Base-by-base conservation (phyloP, 805 yeast genomes). In the Ogataea methylovora region DNA sequence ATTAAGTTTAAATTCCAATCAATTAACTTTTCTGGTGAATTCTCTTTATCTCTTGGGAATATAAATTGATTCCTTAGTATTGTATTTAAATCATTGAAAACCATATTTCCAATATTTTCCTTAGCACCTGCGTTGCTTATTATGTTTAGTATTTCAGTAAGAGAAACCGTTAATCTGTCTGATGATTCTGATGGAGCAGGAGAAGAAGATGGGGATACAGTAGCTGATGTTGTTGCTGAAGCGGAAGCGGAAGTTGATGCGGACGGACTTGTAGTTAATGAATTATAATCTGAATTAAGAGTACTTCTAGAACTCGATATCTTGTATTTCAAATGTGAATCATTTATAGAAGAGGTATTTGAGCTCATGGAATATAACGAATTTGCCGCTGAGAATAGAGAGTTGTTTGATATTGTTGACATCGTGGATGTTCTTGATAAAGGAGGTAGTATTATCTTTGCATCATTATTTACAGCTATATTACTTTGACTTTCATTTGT, bases 1-100 rank as follows among this genome's bases (percentile, higher is more conserved):
- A 74, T 63, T 28, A 70, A 66, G 42, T 71, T 71, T 33, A 71
- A 54, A 44, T 69, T 69, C 76, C 76, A 71, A 45, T 70, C 76
- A 10, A 71, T 58, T 11, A 71, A 49, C 13, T 59, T 50, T 41
- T 68, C 73, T 5, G 52, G 48, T 13, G 21, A 62, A 60, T 33
- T 30, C 6, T 26, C 11, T 5, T 26, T 24, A 17, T 14, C 12
- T 13, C 32, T 34, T 21, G 8, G 3, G 13, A 22, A 19, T 13
- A 37, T 32, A 32, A 29, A 35, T 21, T 20, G 29, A 21, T 29
- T 34, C 26, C 41, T 39, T 20, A 43, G 27, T 16, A 38, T 43
- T 4, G 40, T 37, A 35, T 46, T 52, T 10, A 54, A 38, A 34
- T 53, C 52, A 11, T 37, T 38, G 36, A 48, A 54, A 11, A 52